Conservation (phyloP, 306 rosid genomes). For the Astragalus membranaceus region DNA sequence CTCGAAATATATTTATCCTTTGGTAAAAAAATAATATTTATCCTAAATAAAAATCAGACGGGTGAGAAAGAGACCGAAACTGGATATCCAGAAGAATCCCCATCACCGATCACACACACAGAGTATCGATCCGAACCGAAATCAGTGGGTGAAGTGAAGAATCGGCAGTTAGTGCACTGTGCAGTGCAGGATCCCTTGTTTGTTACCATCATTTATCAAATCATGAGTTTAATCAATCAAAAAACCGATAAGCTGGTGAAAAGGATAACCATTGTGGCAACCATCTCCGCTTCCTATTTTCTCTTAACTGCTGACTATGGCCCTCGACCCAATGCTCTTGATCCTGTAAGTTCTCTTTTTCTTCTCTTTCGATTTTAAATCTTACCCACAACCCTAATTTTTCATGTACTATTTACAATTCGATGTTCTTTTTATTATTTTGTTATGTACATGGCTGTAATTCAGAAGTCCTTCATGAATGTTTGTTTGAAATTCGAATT, state of each 20-base stretch:
- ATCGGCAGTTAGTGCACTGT: background rate
- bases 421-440: background rate
- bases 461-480: background rate
- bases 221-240: slow-evolving; percentile 42
- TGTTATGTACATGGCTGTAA: background rate
- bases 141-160: background rate
- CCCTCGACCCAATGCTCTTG: slow-evolving; percentile 71
- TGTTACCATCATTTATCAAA: background rate
- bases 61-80: too few species aligned
- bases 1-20: too few species aligned
- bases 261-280: slow-evolving; percentile 65
- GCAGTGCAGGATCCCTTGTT: background rate
- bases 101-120: too few species aligned
- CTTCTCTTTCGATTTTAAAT: background rate
- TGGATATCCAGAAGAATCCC: too few species aligned
- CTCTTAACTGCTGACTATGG: slow-evolving; percentile 91
- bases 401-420: background rate
- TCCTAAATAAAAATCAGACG: too few species aligned
- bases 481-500: background rate
- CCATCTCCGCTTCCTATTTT: slow-evolving; percentile 77
- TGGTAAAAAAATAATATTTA: too few species aligned
- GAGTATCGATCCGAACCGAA: too few species aligned
- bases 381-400: background rate
- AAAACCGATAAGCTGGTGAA: slow-evolving; percentile 58
- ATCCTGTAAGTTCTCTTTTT: slow-evolving; percentile 49